Evolutionary conservation across 495 filamentous ascomycete species (phyloP).

Genomic region (Penicillium flavigenum): DNA sequence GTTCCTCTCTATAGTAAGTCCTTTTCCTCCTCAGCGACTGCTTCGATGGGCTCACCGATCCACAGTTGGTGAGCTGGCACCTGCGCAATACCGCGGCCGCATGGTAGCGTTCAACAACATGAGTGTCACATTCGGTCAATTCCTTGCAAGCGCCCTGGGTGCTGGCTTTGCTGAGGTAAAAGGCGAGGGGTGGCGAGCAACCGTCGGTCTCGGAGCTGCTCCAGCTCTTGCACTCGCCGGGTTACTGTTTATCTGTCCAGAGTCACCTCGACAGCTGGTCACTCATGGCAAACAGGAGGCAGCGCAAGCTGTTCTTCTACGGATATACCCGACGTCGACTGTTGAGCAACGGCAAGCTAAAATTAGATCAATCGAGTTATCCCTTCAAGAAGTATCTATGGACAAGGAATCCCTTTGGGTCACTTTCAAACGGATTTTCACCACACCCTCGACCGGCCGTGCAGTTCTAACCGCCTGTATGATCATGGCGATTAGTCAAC

Average conservation of each 20-base stretch:
- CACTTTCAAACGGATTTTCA: conserved; percentile 43
- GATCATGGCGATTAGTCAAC: conserved; percentile 32
- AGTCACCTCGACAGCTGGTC: conserved; percentile 51
- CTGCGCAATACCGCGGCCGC: conserved; percentile 51
- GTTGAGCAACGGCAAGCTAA: conserved; percentile 39
- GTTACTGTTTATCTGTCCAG: conserved; percentile 48
- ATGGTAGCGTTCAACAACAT: conserved; percentile 58
- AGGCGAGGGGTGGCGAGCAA: conserved; percentile 47
- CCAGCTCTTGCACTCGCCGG: conserved; percentile 44
- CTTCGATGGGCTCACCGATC: not conserved
- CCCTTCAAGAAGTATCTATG: conserved; percentile 29
- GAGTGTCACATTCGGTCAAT: conserved; percentile 53
- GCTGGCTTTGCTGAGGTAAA: conserved; percentile 38
- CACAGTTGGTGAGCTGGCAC: conserved; percentile 46
- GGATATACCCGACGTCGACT: conserved; percentile 40
- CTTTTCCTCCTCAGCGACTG: not conserved
- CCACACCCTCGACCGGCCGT: conserved; percentile 17
- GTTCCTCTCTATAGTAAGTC: conserved; percentile 40
- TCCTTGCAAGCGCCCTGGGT: conserved; percentile 51
- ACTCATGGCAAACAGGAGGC: conserved; percentile 41
- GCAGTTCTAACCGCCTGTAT: conserved; percentile 43
- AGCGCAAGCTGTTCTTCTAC: conserved; percentile 33
- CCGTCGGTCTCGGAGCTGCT: conserved; percentile 47
- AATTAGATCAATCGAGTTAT: conserved; percentile 26
- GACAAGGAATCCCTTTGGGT: conserved; percentile 24